Conservation (phyloP, 148 eudicot genomes). For the Rhododendron molle region DNA sequence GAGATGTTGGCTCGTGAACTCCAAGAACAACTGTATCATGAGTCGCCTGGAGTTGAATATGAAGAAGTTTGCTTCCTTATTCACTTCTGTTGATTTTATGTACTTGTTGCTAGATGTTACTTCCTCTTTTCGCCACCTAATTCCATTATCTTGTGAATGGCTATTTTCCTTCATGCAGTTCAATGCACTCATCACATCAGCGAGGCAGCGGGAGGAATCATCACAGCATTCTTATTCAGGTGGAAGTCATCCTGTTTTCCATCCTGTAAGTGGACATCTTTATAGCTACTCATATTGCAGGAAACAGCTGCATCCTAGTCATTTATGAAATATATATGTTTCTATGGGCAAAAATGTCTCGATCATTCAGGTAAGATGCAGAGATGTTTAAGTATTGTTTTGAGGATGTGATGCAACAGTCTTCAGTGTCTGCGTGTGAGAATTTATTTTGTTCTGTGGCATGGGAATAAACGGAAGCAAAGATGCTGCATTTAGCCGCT, state of each 20-base stretch:
- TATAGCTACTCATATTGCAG: background rate
- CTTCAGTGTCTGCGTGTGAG: background rate
- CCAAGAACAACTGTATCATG: constrained; percentile 88
- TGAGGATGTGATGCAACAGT: background rate
- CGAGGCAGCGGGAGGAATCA: constrained; percentile 33
- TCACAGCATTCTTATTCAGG: constrained; percentile 33
- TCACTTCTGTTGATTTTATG: background rate
- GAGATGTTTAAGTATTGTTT: background rate
- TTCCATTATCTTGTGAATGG: background rate
- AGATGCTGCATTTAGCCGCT: background rate
- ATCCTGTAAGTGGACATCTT: constrained; percentile 26
- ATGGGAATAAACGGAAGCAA: background rate
- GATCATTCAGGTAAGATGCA: background rate
- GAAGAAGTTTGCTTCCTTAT: constrained; percentile 41
- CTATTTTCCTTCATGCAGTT: constrained; percentile 19
- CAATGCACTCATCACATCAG: constrained; percentile 36
- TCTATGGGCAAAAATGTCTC: background rate
- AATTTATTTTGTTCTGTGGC: background rate
- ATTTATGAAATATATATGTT: too few species aligned
- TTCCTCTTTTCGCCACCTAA: background rate
- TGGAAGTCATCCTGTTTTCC: constrained; percentile 19
- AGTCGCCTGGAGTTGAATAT: constrained; percentile 37
- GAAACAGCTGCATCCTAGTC: background rate
- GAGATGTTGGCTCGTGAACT: constrained; percentile 86
- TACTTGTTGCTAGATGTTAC: background rate